Evolutionary conservation across 257 asterid genomes (phyloP), one percentile per base, ranked within the genome.

Genomic region (Nicotiana otophora): DNA sequence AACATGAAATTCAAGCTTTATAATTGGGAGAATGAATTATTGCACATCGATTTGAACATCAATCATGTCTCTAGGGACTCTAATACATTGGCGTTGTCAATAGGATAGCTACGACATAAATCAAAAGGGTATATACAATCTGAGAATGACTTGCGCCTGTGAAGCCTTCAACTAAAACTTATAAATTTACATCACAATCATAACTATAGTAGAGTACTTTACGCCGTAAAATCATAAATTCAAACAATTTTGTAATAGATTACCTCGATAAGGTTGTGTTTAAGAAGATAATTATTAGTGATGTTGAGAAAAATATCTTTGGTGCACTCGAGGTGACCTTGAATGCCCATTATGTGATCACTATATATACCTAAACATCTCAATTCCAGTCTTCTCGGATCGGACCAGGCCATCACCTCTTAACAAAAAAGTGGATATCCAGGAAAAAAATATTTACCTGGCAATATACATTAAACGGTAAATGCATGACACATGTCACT

Each of bases 311-410:
- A 33, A 33, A 95, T 93, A 82, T 93, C 98, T 82, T 90, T 92
- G 2, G 94, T 90, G 92, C 93, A 95, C 89, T 95, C 99, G 0
- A 98, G 99, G 57, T 95, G 99, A 30, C 99, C 99, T 78, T 95
- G 99, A 75, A 95, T 93, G n/a, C 99, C 99, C 98, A 95, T 87
- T 1, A 95, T 89, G 87, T 95, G 97, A 80, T 92, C 92, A 10
- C 92, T 94, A 69, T n/a, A n/a, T n/a, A n/a, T 86, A 88, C 83
- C 85, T 89, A 63, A 92, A 95, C 99, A 95, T 93, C 84, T 95
- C 99, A 7, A 95, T 82, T n/a, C 95, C 94, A 0, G 96, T 93
- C 74, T 85, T 90, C 30, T 28, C 30, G 30, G 30, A 76, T 85
- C 72, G 5, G 98, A 95, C 93, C 94, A 89, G 17, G 97, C 99